Conservation (phyloP, 768 basidiomycete species). For the Sistotremastrum niveocremeum region DNA sequence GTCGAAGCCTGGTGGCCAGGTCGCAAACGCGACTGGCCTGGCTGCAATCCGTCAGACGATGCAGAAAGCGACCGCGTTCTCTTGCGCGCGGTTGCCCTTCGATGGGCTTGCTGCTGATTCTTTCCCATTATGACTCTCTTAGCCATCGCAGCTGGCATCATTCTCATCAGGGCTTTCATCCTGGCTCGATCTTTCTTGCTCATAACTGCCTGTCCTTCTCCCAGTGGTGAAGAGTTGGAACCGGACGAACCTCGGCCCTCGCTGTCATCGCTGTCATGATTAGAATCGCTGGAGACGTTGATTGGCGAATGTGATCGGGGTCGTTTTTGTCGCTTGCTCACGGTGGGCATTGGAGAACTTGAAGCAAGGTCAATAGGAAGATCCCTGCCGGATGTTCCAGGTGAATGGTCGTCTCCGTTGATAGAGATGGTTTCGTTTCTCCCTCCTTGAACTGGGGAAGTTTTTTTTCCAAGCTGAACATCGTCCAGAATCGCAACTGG, state of each 20-base stretch:
- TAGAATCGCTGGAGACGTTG: constrained; percentile 3
- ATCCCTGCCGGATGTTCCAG: background rate
- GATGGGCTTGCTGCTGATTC: constrained; percentile 6
- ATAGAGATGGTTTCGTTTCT: too few relatives aligned
- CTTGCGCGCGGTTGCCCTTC: constrained; percentile 6
- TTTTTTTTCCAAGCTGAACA: too few relatives aligned
- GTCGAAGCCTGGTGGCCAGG: constrained; percentile 41
- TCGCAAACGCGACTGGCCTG: constrained; percentile 17
- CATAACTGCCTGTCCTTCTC: constrained; percentile 8
- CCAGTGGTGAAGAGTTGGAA: background rate
- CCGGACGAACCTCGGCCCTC: constrained; percentile 10
- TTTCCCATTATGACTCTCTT: constrained; percentile 18
- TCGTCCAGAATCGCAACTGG: too few relatives aligned
- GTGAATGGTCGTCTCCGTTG: too few relatives aligned
- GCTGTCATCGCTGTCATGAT: constrained; percentile 9
- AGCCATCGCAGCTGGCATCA: constrained; percentile 46
- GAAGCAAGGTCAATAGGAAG: background rate
- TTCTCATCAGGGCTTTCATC: constrained; percentile 26
- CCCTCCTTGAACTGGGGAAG: too few relatives aligned
- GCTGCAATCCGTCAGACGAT: background rate
- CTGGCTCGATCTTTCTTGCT: constrained; percentile 20
- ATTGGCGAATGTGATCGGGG: background rate
- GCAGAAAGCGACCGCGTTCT: background rate
- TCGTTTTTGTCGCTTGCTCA: background rate
- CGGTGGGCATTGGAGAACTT: too few relatives aligned